Conservation (phyloP, 805 yeast genomes). For the Candida caryicola region DNA sequence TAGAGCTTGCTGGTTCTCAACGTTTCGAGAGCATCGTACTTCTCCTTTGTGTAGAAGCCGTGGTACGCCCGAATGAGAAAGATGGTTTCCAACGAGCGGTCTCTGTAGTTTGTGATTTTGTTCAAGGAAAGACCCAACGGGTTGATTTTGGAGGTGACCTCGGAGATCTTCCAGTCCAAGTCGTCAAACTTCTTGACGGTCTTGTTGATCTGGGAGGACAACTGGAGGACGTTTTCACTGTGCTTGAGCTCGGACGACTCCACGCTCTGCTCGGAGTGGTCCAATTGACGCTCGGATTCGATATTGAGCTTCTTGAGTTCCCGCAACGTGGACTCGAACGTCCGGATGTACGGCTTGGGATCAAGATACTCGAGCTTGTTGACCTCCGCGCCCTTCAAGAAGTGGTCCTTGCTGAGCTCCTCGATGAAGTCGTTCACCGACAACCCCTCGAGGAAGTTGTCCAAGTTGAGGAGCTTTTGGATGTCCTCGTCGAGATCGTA, state of each 20-base stretch:
- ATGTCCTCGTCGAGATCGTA: slow-evolving; percentile 67
- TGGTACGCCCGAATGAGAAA: slow-evolving; percentile 75
- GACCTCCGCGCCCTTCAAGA: slow-evolving; percentile 48
- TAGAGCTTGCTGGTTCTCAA: slow-evolving; percentile 47
- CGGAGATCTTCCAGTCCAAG: slow-evolving; percentile 52
- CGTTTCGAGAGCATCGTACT: slow-evolving; percentile 53
- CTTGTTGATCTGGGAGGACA: slow-evolving; percentile 47
- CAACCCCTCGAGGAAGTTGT: slow-evolving; percentile 64
- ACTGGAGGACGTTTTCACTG: slow-evolving; percentile 58
- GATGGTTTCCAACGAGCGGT: slow-evolving; percentile 68
- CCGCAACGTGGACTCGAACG: slow-evolving; percentile 80
- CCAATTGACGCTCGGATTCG: slow-evolving; percentile 52
- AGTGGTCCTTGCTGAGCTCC: slow-evolving; percentile 68
- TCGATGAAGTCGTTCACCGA: slow-evolving; percentile 80
- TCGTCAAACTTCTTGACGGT: slow-evolving; percentile 47
- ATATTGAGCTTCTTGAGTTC: slow-evolving; percentile 63
- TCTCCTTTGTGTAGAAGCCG: slow-evolving; percentile 61
- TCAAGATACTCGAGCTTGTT: slow-evolving; percentile 60
- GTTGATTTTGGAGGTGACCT: slow-evolving; percentile 56
- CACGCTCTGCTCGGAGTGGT: slow-evolving; percentile 54
- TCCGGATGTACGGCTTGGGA: slow-evolving; percentile 91
- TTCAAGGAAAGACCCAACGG: slow-evolving; percentile 71
- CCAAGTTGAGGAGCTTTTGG: slow-evolving; percentile 51
- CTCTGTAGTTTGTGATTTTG: slow-evolving; percentile 67
- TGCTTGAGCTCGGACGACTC: slow-evolving; percentile 63